Evolutionary conservation across 768 basidiomycete species (phyloP), one percentile per base, ranked within the genome.

Genomic region (Boletus sensibilis): DNA sequence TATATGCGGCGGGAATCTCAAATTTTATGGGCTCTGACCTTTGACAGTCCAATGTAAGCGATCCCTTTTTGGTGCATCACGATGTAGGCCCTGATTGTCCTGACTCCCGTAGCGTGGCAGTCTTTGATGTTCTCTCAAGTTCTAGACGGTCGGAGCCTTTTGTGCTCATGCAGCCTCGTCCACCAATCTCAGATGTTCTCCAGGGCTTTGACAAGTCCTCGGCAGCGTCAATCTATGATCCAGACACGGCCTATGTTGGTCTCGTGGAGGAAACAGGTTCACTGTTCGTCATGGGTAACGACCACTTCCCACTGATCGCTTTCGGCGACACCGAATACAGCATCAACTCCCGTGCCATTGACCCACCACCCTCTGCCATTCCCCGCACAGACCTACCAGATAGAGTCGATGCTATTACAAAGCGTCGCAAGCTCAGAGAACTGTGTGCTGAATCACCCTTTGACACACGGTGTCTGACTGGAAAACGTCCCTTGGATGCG

Each of bases 161-260:
- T 65, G 86, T 92, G 9, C 83, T 98, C 12, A 84, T 94, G 14
- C 95, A 98, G 68, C 94, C 95, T 13, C 86, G 83, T 1, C 87
- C 90, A 0, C 80, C 83, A 34, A 78, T 94, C 2, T 79, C 86
- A 20, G 86, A 93, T 34, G 76, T 96, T 9, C 77, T 94, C 34
- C 85, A 87, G 11, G 68, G 67, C 16, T 70, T 71, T 31, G 78
- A 78, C 53, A 53, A 72, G 27, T 57, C 67, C 23, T 58, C 67
- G 18, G 60, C 68, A 65, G 42, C 69, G n/a, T 74, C 83, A n/a
- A 72, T 73, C 6, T 71, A 73, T 29, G 69, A 74, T 10, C 72
- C 75, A 6, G 80, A 86, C 29, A 79, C 83, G 0, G 93, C 93
- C 1, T 97, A 89, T 68, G 85, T 98, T 20, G 94, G 94, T 3